Evolutionary conservation across 345 rosid species (phyloP).

Genomic region (Ceriops zippeliana): DNA sequence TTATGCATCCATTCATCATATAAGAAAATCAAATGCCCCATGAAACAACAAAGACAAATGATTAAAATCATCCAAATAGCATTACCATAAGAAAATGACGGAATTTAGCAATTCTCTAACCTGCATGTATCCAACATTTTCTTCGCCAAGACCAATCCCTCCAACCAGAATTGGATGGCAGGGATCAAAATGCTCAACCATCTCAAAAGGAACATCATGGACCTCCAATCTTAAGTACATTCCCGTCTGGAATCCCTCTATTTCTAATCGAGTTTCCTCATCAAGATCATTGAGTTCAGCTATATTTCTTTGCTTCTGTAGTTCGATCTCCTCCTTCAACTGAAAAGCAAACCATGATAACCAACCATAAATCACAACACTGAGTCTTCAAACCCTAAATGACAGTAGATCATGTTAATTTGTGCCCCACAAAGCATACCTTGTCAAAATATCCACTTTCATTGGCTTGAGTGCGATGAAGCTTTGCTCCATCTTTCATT

Average conservation of each 20-base stretch:
- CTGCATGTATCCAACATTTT: constrained; percentile 94
- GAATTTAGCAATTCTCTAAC: constrained; percentile 30
- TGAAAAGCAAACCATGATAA: constrained; percentile 33
- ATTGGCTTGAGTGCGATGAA: constrained; percentile 42
- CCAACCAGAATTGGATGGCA: constrained; percentile 81
- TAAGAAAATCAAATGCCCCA: neutral
- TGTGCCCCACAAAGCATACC: constrained; percentile 35
- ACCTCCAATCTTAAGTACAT: constrained; percentile 81
- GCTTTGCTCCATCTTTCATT: constrained; percentile 36
- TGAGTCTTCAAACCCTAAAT: neutral
- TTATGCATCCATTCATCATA: no score
- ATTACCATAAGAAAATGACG: neutral
- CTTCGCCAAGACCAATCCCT: constrained; percentile 87
- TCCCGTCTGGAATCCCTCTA: constrained; percentile 87
- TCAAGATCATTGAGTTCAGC: constrained; percentile 76
- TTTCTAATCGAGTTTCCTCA: constrained; percentile 66
- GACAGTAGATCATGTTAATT: neutral
- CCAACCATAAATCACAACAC: constrained; percentile 22
- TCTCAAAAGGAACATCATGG: constrained; percentile 87
- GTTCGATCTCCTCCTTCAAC: constrained; percentile 85
- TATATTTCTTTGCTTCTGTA: constrained; percentile 72
- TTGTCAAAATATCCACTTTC: constrained; percentile 67
- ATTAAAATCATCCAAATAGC: neutral
- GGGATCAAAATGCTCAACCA: constrained; percentile 91
- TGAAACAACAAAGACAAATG: neutral